Evolutionary conservation across 257 asterid species (phyloP), one percentile per base, ranked within the genome.

Genomic region (Solanum ossicruentum): DNA sequence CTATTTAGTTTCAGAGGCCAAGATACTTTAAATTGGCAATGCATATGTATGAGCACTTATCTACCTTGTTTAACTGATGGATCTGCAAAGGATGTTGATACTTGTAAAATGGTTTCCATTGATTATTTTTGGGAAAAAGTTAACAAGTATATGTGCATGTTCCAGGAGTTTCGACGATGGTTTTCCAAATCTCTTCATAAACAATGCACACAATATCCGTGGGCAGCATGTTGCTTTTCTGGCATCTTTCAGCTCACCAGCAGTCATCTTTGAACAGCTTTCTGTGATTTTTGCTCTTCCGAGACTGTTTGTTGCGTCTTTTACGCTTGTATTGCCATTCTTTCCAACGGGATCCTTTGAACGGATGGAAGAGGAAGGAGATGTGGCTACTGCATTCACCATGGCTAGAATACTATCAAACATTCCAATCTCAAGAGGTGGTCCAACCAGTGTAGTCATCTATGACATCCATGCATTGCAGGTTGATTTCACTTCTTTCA

Each of bases 251-350:
- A 95, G 99, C 88, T 95, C 99, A 4, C 94, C 99, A 6, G 88
- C 92, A 1, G 98, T 95, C 84, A 95, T 95, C 69, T 95, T 95
- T 84, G 98, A 95, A 88, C 99, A 95, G 90, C 98, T 95, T 84
- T 95, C 99, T 5, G 99, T 95, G 87, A 95, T 95, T 58, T 95
- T 91, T 88, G 99, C 98, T 13, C 98, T 95, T 85, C 99, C 99
- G 0, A 94, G 92, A 95, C 90, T 94, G 72, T 95, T 94, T 85
- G 96, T 90, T 72, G 99, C 98, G 51, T 95, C 99, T 4, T 94
- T 95, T 84, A 87, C 95, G 0, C 87, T 95, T 86, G 97, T 94
- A 21, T 85, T 95, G 85, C 99, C 99, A 65, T 95, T 94, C 91
- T 95, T 95, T 73, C 98, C 99, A 55, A 95, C 98, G 41, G 99